A percentile compares a stretch with the other conserved stretches of the same genome.
Evolutionary conservation across 169 alveolate species (phyloP).

Genomic region (Theileria equi): DNA sequence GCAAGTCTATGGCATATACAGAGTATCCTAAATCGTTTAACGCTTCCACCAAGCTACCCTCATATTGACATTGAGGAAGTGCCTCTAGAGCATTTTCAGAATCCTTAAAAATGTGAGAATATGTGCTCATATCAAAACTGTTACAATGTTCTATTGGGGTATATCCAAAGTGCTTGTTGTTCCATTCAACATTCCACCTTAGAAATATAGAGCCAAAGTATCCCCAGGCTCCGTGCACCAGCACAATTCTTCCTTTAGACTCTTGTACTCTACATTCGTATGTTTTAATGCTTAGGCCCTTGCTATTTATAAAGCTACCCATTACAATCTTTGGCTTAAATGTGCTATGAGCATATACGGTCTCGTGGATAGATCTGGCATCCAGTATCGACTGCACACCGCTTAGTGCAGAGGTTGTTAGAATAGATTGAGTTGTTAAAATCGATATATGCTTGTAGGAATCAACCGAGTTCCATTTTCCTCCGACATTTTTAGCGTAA

Average conservation of each 20-base stretch:
- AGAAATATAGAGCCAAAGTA: slow-evolving; percentile 61
- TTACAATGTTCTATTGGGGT: no score
- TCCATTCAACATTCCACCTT: slow-evolving; percentile 55
- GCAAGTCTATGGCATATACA: slow-evolving; percentile 70
- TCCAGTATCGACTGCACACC: no score
- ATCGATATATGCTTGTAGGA: no score
- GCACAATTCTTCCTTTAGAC: slow-evolving; percentile 55
- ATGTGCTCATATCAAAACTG: no score
- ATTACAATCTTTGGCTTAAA: slow-evolving; percentile 15
- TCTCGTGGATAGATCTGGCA: no score
- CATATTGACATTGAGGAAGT: slow-evolving; percentile 33
- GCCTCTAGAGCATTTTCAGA: no score
- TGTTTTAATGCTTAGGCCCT: slow-evolving; percentile 57
- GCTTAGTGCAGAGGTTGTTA: no score
- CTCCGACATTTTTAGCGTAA: no score
- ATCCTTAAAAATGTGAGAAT: no score
- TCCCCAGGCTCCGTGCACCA: slow-evolving; percentile 61
- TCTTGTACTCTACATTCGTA: slow-evolving; percentile 49
- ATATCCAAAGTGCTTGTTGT: slow-evolving; percentile 24
- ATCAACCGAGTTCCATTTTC: no score
- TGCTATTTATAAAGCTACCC: slow-evolving; percentile 62
- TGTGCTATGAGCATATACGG: no score
- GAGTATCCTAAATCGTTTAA: slow-evolving; percentile 59
- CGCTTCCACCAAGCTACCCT: slow-evolving; percentile 59
- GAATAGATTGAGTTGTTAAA: no score